Conservation (phyloP, 257 asterid species). For the Solanum rostratum region DNA sequence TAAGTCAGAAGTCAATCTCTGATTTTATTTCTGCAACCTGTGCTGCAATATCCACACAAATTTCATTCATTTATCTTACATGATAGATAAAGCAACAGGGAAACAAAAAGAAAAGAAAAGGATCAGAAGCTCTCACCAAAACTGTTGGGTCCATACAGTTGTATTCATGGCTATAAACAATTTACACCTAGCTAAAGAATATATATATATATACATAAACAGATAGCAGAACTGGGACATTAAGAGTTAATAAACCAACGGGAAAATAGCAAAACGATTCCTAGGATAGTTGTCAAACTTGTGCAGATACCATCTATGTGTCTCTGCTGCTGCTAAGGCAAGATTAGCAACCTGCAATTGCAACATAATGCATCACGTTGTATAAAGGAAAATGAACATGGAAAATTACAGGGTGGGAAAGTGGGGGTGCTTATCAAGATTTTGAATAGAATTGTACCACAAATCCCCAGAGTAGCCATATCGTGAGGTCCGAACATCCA, state of each 20-base stretch:
- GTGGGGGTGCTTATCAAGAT: background rate
- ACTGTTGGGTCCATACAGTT: background rate
- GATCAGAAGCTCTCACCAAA: background rate
- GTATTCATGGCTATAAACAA: background rate
- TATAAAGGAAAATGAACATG: background rate
- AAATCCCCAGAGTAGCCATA: slow-evolving; percentile 64
- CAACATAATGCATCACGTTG: background rate
- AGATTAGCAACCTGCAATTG: slow-evolving; percentile 75
- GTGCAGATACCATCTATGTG: slow-evolving; percentile 68
- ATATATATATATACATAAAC: background rate
- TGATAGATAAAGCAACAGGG: background rate
- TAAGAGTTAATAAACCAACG: slow-evolving; percentile 31
- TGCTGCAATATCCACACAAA: background rate
- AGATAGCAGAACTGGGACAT: background rate
- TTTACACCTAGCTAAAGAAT: background rate
- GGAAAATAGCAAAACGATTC: slow-evolving; percentile 50
- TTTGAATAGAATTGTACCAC: slow-evolving; percentile 35
- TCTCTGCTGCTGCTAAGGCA: slow-evolving; percentile 60
- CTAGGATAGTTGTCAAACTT: slow-evolving; percentile 79
- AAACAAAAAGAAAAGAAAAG: background rate
- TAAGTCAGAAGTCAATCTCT: background rate
- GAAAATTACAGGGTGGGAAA: background rate
- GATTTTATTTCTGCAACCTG: background rate
- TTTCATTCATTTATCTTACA: background rate
- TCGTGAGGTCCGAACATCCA: slow-evolving; percentile 57